These are phyloP conservation scores for Sporisorium exsertum DNA, from an alignment of 1,284 basidiomycete species.

Conservation along the genomic window DNA sequence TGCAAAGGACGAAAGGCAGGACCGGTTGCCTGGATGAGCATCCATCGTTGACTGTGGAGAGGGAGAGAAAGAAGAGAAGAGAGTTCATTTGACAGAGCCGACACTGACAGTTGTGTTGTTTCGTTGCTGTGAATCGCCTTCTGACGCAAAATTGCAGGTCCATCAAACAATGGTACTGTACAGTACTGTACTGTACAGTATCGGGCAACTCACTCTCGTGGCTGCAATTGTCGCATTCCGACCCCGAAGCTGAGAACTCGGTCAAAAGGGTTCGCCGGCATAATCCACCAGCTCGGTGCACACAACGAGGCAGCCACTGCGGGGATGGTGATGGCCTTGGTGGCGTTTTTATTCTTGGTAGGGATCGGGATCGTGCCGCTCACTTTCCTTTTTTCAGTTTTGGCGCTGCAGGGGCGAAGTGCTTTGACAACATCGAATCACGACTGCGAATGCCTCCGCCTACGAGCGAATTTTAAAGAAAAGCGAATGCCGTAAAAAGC, in stretches of 20 bases:
- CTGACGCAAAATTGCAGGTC: not conserved
- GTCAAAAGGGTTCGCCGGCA: not conserved
- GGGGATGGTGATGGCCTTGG: too few relatives aligned
- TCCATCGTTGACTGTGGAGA: too few relatives aligned
- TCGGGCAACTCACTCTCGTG: not conserved
- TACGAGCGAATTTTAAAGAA: not conserved
- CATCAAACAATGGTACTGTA: not conserved
- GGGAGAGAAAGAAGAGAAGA: too few relatives aligned
- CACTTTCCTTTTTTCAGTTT: too few relatives aligned
- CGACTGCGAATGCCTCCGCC: too few relatives aligned
- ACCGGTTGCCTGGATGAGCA: too few relatives aligned
- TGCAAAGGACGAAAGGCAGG: too few relatives aligned
- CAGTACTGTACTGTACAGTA: too few relatives aligned
- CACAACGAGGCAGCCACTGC: too few relatives aligned
- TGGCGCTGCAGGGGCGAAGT: too few relatives aligned
- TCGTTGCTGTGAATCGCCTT: not conserved
- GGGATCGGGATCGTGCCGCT: slow-evolving; percentile 8
- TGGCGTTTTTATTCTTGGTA: not conserved
- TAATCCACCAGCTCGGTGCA: too few relatives aligned
- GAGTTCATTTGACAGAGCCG: not conserved
- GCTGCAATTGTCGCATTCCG: not conserved
- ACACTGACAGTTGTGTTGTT: not conserved
- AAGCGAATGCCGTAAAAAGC: not conserved
- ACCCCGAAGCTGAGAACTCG: not conserved
- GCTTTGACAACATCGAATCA: too few relatives aligned